Evolutionary conservation across 192 early-diverging fungal species (phyloP).

Genomic region (Backusella mclennaniae): DNA sequence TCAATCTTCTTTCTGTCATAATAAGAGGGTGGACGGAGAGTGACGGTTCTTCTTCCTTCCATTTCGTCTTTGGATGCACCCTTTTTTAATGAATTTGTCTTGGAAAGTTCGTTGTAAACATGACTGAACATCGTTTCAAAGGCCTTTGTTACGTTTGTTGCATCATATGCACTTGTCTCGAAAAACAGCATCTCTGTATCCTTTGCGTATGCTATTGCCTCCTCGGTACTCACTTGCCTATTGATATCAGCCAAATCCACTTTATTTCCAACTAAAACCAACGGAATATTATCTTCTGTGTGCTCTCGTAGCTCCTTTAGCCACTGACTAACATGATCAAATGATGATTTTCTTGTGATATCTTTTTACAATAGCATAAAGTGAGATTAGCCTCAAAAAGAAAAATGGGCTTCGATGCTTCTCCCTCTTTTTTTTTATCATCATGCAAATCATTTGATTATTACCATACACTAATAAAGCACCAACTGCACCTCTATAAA

Average conservation of each 20-base stretch:
- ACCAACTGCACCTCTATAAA: slow-evolving; percentile 92
- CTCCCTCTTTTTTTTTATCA: too few species aligned
- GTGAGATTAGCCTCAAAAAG: not conserved
- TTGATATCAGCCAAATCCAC: slow-evolving; percentile 67
- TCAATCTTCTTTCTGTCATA: not conserved
- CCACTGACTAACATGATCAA: slow-evolving; percentile 89
- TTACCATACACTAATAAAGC: slow-evolving; percentile 87
- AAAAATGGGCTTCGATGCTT: not conserved
- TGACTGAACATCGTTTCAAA: slow-evolving; percentile 80
- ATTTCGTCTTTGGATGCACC: not conserved
- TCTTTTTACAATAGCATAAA: slow-evolving; percentile 14
- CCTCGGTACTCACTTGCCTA: slow-evolving; percentile 70
- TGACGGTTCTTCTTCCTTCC: not conserved
- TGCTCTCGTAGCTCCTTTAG: slow-evolving; percentile 89
- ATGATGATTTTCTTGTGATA: slow-evolving; percentile 55
- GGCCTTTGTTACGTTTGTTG: slow-evolving; percentile 81
- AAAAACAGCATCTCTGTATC: slow-evolving; percentile 76
- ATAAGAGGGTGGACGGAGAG: not conserved
- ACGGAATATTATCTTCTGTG: slow-evolving; percentile 87
- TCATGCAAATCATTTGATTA: slow-evolving; percentile 40
- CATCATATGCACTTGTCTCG: slow-evolving; percentile 71
- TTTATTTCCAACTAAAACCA: slow-evolving; percentile 92
- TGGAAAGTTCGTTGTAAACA: slow-evolving; percentile 47
- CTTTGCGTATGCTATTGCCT: slow-evolving; percentile 75
- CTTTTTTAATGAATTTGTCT: slow-evolving; percentile 13